phyloP scores from a whole-genome alignment of 179 eudicot genomes.

The Silene vulgaris region DNA sequence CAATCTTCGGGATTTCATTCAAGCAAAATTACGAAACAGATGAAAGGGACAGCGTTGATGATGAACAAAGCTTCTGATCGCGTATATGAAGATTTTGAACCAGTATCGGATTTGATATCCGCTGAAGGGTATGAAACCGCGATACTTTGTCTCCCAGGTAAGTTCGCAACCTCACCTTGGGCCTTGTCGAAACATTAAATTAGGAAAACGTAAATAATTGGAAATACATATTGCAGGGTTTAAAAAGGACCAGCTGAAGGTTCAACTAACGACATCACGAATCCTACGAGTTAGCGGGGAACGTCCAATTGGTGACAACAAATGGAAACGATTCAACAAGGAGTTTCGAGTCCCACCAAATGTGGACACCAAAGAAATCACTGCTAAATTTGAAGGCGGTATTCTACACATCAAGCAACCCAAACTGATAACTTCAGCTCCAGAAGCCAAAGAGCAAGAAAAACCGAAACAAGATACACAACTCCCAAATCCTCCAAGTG shows the following conservation, averaged over 20 bases:
- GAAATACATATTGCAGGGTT: constrained; percentile 34
- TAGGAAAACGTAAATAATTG: too few relatives aligned
- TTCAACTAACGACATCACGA: constrained; percentile 39
- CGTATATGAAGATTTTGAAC: constrained; percentile 24
- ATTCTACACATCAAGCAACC: constrained; percentile 49
- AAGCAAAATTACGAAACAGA: not conserved
- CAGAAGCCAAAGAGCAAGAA: not conserved
- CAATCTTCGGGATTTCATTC: not conserved
- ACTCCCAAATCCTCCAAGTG: constrained; percentile 17
- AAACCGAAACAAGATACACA: constrained; percentile 2
- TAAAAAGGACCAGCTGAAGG: constrained; percentile 51
- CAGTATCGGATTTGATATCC: constrained; percentile 25
- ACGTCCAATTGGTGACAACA: constrained; percentile 41
- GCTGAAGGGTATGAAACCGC: constrained; percentile 24
- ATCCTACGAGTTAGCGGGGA: constrained; percentile 47
- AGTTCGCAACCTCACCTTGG: not conserved
- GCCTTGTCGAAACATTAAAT: too few relatives aligned
- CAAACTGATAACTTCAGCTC: constrained; percentile 39
- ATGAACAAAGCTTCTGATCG: constrained; percentile 23
- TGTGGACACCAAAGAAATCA: constrained; percentile 42
- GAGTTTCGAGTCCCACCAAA: constrained; percentile 36
- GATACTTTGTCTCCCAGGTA: constrained; percentile 30
- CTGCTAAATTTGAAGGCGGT: constrained; percentile 55
- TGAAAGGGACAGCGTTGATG: not conserved
- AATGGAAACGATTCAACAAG: constrained; percentile 49